A percentile compares a stretch with the other conserved stretches of the same genome.
Evolutionary conservation across 2,329 filamentous ascomycete genomes (phyloP).

Genomic region (Clarireedia monteithiana): DNA sequence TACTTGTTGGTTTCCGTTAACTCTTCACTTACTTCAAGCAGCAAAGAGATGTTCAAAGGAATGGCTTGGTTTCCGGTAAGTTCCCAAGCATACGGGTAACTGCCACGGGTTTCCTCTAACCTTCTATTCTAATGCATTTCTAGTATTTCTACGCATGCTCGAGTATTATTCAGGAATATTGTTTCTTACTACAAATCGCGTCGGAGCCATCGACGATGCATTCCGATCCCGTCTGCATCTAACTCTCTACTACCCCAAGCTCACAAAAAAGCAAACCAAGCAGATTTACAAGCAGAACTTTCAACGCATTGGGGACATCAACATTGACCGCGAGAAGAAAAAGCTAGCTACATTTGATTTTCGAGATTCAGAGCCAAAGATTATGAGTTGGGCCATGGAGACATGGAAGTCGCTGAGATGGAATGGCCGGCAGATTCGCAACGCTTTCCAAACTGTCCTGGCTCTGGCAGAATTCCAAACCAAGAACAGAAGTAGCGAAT

Average conservation of each 20-base stretch:
- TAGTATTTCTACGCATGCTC: slow-evolving; percentile 30
- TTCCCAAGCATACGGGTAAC: too few relatives aligned
- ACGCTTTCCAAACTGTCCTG: slow-evolving; percentile 27
- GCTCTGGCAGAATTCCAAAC: slow-evolving; percentile 23
- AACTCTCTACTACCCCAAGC: slow-evolving; percentile 21
- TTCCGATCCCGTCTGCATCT: slow-evolving; percentile 30
- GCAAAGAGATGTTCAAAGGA: slow-evolving; percentile 38
- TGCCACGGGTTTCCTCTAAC: too few relatives aligned
- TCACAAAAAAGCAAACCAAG: too few relatives aligned
- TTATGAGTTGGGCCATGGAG: too few relatives aligned
- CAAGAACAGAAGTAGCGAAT: neutral
- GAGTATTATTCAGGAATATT: slow-evolving; percentile 35
- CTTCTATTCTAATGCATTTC: too few relatives aligned
- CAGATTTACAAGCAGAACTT: too few relatives aligned
- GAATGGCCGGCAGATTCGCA: slow-evolving; percentile 29
- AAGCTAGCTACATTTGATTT: too few relatives aligned
- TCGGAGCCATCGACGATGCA: slow-evolving; percentile 31
- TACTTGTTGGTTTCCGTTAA: too few relatives aligned
- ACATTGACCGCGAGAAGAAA: too few relatives aligned
- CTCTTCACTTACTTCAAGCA: neutral
- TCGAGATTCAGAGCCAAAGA: too few relatives aligned
- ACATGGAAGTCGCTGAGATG: too few relatives aligned
- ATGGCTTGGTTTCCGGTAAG: slow-evolving; percentile 34
- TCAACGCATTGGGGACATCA: too few relatives aligned
- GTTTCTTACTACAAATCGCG: slow-evolving; percentile 34